phyloP scores from a whole-genome alignment of 768 basidiomycete genomes.

The Lyophyllum decastes region DNA sequence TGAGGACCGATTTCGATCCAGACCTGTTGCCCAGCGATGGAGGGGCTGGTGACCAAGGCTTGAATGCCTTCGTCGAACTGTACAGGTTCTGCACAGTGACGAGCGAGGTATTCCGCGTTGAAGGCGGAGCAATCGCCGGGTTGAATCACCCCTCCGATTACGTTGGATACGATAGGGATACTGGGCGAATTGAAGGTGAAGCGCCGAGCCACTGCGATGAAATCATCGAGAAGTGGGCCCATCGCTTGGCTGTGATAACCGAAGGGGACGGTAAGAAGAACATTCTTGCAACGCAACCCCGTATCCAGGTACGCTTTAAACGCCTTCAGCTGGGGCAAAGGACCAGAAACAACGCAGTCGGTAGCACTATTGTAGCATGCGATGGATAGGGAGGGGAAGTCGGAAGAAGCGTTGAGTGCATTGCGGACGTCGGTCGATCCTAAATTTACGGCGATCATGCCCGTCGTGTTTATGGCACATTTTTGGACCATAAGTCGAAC shows the following conservation, averaged over 20 bases:
- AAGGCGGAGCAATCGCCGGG: conserved; percentile 54
- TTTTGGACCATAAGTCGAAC: conserved; percentile 55
- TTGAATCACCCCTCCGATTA: conserved; percentile 51
- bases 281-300: conserved; percentile 35
- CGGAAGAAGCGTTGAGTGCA: conserved; percentile 31
- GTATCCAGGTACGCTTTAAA: conserved; percentile 44
- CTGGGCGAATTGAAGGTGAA: conserved; percentile 45
- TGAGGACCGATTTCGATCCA: conserved; percentile 77
- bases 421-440: conserved; percentile 31
- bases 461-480: conserved; percentile 45
- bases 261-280: conserved; percentile 53
- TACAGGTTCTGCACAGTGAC: conserved; percentile 61
- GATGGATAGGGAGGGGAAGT: conserved; percentile 42
- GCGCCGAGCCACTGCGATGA: conserved; percentile 38
- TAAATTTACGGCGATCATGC: conserved; percentile 63
- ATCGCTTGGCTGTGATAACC: conserved; percentile 72
- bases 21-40: conserved; percentile 31
- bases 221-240: conserved; percentile 53
- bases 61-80: conserved; percentile 52
- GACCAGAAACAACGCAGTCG: conserved; percentile 64
- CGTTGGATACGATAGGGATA: conserved; percentile 65
- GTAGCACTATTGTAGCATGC: conserved; percentile 64
- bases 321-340: conserved; percentile 38
- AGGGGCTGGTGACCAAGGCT: conserved; percentile 32
- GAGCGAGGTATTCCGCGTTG: conserved; percentile 52